Conservation (phyloP, 129 eudicot species). For the Tanacetum coccineum region DNA sequence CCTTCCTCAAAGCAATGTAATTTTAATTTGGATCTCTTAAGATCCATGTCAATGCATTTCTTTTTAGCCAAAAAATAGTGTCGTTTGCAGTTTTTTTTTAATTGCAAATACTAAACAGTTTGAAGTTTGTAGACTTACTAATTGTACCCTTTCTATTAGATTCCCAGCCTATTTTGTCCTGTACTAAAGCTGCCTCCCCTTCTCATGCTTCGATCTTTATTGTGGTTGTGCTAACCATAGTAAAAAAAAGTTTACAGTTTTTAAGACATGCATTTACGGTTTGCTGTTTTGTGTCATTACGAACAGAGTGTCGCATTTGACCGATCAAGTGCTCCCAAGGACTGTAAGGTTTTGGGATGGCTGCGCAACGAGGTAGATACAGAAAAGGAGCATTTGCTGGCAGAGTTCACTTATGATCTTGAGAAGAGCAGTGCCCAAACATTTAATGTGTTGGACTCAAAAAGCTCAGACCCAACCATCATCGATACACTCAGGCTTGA, state of each 20-base stretch:
- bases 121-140: too few relatives aligned
- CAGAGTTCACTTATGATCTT: constrained; percentile 77
- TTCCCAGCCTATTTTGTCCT: not conserved
- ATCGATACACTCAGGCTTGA: constrained; percentile 69
- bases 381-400: constrained; percentile 48
- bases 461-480: constrained; percentile 21
- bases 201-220: not conserved
- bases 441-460: constrained; percentile 35
- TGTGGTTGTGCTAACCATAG: not conserved
- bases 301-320: constrained; percentile 91
- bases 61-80: too few relatives aligned
- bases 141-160: not conserved
- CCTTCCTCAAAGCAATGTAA: too few relatives aligned
- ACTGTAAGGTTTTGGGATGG: constrained; percentile 78
- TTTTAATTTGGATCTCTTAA: too few relatives aligned
- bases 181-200: not conserved
- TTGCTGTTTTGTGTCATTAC: constrained; percentile 16
- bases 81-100: not conserved
- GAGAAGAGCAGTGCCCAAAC: constrained; percentile 87
- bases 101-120: too few relatives aligned
- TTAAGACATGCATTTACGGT: not conserved
- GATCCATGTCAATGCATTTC: too few relatives aligned
- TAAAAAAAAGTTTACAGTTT: too few relatives aligned
- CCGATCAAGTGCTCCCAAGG: constrained; percentile 90
- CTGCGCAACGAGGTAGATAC: constrained; percentile 28